Evolutionary conservation across 1,284 basidiomycete genomes (phyloP).

Genomic region (Fomitiporia mediterranea): DNA sequence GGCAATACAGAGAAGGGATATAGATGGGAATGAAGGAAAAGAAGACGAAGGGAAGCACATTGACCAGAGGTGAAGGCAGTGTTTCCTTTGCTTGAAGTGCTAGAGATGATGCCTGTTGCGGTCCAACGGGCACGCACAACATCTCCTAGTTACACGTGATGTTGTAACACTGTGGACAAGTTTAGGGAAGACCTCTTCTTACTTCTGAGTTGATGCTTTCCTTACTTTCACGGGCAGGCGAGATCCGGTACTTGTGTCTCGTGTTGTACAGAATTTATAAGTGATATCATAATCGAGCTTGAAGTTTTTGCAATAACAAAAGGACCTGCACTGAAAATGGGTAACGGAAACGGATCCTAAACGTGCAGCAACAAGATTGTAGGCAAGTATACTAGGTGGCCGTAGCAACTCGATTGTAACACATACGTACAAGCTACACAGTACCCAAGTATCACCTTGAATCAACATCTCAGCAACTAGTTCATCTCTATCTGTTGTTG

Average conservation of each 20-base stretch:
- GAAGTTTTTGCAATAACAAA: constrained; percentile 24
- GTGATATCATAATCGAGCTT: constrained; percentile 25
- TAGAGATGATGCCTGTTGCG: constrained; percentile 45
- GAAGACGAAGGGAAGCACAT: constrained; percentile 11
- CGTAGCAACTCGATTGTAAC: constrained; percentile 68
- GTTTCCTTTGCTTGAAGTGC: constrained; percentile 22
- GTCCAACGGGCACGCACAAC: constrained; percentile 58
- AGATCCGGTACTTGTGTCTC: constrained; percentile 70
- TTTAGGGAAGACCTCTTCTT: constrained; percentile 70
- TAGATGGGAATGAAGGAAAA: constrained; percentile 19
- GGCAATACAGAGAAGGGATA: background rate
- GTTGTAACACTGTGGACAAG: constrained; percentile 72
- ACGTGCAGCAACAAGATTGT: constrained; percentile 62
- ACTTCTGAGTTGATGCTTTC: constrained; percentile 38
- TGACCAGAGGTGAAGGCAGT: constrained; percentile 7
- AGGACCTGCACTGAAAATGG: constrained; percentile 25
- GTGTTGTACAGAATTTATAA: constrained; percentile 42
- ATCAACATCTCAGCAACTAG: too few relatives aligned
- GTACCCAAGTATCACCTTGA: too few relatives aligned
- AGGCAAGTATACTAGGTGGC: constrained; percentile 55
- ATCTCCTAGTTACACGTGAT: constrained; percentile 66
- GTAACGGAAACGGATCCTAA: constrained; percentile 68
- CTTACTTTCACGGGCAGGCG: constrained; percentile 74
- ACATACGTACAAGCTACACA: constrained; percentile 69
- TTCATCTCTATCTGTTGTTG: too few relatives aligned